Base-by-base conservation (phyloP, 2,329 filamentous ascomycete species). In the Phaeosphaeria sp. region DNA sequence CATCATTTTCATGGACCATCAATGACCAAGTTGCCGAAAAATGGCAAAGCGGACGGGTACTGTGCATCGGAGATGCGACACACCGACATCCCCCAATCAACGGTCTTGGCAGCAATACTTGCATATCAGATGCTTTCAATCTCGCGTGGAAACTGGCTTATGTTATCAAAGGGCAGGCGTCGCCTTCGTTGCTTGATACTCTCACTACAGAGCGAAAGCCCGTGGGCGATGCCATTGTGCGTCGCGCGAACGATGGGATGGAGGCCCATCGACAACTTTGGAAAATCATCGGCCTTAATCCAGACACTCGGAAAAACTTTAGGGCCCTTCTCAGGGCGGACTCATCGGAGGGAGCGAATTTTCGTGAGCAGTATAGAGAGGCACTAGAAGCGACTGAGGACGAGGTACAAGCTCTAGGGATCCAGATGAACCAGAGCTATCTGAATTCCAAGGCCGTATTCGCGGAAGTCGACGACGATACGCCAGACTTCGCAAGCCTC, bases 381-480 rank as follows among this genome's bases (percentile, higher is more conserved):
- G 82, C 77, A 4, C 77, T 86, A 25, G 70, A 79, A 54, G 65
- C 72, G 11, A 83, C 81, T 0, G 66, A 74, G 1, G 78, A 79
- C 55, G 85, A 85, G 66, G 85, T 85, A 61, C 83, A 86, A 54
- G 85, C 78, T 2, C 76, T 88, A 15, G 86, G 86, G 1, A 76
- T 85, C 20, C 84, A 88, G 66, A 87, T 88, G 85, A 83, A 83
- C 65, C 86, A 88, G 66, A 74, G 74, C 4, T 88, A 88, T 61
- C 59, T 74, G 8, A 79, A 79, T 1, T 50, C 60, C 0, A 83
- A 8, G 13, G 53, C 47, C 11, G 44, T 53, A 9, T 18, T 36
- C 15, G 20, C 11, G 2, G 40, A 15, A 13, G 20, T 5, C 2
- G 40, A 43, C 2, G n/a, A 43, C 4, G 3, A 20, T 5, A 7